Evolutionary conservation across 2,329 filamentous ascomycete species (phyloP), one percentile per base, ranked within the genome.

Genomic region (Penicillium brasilianum): DNA sequence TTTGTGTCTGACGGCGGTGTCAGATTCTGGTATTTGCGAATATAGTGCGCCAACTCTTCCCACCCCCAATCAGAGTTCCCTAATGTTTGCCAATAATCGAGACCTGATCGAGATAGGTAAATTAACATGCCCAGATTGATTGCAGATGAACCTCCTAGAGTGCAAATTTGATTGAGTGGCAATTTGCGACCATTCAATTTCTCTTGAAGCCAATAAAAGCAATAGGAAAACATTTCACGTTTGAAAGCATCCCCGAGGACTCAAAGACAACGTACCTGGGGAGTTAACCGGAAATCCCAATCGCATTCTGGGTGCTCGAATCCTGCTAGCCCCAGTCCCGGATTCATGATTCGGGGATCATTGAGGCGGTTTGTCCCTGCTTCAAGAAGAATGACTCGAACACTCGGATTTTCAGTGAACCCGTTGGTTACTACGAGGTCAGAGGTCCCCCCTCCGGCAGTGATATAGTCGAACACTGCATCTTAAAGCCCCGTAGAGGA

Each of bases 1-100:
- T 57, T 57, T 6, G 55, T 49, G 13, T 50, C 30, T n/a, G 57
- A 60, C 2, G 65, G 65, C 9, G 56, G 66, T 32, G 72, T 69
- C 20, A 76, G 74, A 1, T 68, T 77, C 57, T 78, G 71, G 14
- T 69, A 73, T 58, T 77, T 79, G 28, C 68, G 68, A 50, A 75
- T 75, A 60, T 78, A 79, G 0, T 72, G 74, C 3, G 66, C 57
- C 7, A 79, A 52, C 1, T 69, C 63, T 14, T 76, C 66, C 67
- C 73, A 79, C 18, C 66, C 70, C 78, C 76, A 79, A 8, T 73
- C 74, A 11, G 68, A 59, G 54, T 78, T 79, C 4, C 77, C 77
- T 16, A 78, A 62, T 58, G 74, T 66, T n/a, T 59, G 74, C 78
- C 79, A 81, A 2, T 77, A 76, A 62, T 81, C 71, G 30, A 74